phyloP scores from a whole-genome alignment of 139 green algal species.

The Eudorina sp. region DNA sequence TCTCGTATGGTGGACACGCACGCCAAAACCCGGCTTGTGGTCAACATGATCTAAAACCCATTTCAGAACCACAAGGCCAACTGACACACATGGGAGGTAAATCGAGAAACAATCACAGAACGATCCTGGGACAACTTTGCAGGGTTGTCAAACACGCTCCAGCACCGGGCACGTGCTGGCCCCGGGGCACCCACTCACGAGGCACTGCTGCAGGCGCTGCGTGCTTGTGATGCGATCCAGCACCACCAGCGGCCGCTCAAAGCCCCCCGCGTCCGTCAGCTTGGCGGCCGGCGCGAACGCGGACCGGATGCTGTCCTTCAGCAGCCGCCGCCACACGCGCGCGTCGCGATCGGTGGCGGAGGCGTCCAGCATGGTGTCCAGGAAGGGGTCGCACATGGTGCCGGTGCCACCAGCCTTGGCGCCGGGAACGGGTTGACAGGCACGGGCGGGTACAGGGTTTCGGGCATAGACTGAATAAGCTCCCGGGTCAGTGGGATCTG shows the following conservation, averaged over 20 bases:
- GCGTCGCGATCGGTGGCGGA: background rate
- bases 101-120: too few relatives aligned
- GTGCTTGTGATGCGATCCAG: slow-evolving; percentile 17
- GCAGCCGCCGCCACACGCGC: slow-evolving; percentile 17
- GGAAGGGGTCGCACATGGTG: slow-evolving; percentile 33
- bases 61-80: too few relatives aligned
- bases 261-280: slow-evolving; percentile 7
- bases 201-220: slow-evolving; percentile 30
- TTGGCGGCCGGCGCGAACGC: background rate
- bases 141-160: too few relatives aligned
- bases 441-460: background rate
- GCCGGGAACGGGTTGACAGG: background rate
- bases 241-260: slow-evolving; percentile 46
- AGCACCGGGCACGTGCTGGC: too few relatives aligned
- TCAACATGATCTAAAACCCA: too few relatives aligned
- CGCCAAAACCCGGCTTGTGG: too few relatives aligned
- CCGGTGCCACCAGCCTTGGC: slow-evolving; percentile 16
- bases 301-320: background rate
- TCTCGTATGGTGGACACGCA: too few relatives aligned
- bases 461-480: background rate
- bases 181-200: slow-evolving; percentile 26
- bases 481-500: too few relatives aligned
- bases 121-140: too few relatives aligned
- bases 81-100: too few relatives aligned
- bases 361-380: slow-evolving; percentile 50